Percentiles rank a stretch among this genome's conserved stretches.
These are phyloP conservation scores for Papiliotrema terrestris DNA, from an alignment of 1,284 basidiomycete genomes.

Conservation along the genomic window DNA sequence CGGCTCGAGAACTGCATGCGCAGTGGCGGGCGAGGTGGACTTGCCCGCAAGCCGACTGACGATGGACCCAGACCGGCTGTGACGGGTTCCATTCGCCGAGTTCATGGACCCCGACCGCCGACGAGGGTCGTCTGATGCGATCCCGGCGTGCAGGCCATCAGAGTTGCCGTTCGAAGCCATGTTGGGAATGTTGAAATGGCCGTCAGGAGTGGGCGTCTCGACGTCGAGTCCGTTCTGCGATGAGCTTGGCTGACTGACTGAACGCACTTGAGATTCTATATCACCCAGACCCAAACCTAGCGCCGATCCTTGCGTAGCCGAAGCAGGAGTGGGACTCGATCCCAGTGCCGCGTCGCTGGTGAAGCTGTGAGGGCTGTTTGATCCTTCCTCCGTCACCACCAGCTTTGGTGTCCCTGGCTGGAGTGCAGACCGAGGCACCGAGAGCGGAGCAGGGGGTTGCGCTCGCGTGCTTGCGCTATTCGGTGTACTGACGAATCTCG, in stretches of 20 bases:
- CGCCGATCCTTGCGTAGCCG: not conserved
- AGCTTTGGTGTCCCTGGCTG: conserved; percentile 30
- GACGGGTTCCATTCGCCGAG: conserved; percentile 6
- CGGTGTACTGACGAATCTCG: not conserved
- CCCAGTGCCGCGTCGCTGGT: conserved; percentile 12
- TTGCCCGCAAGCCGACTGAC: conserved; percentile 19
- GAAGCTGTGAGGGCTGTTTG: conserved; percentile 27
- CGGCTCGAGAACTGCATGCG: too few relatives aligned
- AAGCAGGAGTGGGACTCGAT: conserved; percentile 4
- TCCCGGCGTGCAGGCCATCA: not conserved
- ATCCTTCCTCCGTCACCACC: conserved; percentile 33
- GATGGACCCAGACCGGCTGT: conserved; percentile 20
- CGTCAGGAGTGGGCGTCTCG: not conserved
- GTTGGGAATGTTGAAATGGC: not conserved
- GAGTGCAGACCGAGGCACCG: not conserved
- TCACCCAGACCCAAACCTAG: conserved; percentile 14
- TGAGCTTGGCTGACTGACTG: not conserved
- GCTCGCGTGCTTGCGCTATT: not conserved
- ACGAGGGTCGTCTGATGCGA: not conserved
- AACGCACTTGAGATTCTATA: not conserved
- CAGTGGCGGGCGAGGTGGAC: not conserved
- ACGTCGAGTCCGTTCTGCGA: not conserved
- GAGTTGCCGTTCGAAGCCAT: not conserved
- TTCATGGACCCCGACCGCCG: conserved; percentile 10
- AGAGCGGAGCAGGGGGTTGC: not conserved